Evolutionary conservation across 768 basidiomycete species (phyloP), one percentile per base, ranked within the genome.

Genomic region (Lentinula lateritia): DNA sequence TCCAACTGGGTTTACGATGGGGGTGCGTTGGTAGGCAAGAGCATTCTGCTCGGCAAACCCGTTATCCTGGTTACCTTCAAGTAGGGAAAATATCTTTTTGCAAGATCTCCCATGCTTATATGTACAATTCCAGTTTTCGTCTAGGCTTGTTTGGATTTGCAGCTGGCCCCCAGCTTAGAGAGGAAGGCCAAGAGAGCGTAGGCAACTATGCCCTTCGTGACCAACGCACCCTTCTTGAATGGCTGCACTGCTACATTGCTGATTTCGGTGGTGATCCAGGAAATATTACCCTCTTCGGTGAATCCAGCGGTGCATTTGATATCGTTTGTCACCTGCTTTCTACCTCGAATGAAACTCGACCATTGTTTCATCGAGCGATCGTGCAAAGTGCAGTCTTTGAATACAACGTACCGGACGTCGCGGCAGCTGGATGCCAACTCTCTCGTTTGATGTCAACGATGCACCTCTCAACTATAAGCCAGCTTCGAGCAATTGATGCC

Each of bases 191-290:
- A 43, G 79, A 84, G 59, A 90, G 90, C 16, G 83, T 85, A 16
- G 90, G 90, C 9, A 92, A 92, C 73, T 92, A 89, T 66, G 90
- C 89, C 84, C 75, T 89, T 23, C 81, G 80, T 23, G 87, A 89
- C 69, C 87, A 89, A 69, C 79, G 83, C 53, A 78, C 70, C 45
- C 87, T 84, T 9, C 78, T 89, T 62, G 80, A 86, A 69, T 89
- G 85, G 85, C 66, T 90, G 41, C 79, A 83, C 67, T 76, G 72
- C 54, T 77, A 81, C 69, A 89, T 90, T 61, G 68, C 71, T 34
- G 78, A 78, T 28, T 91, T 89, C 63, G 89, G 89, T 12, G 89
- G 88, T 15, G 84, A 89, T 73, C 81, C 88, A 16, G 68, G 72
- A 72, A 81, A 86, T 70, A 72, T 84, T 54, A 83, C 82, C 10